phyloP scores from a whole-genome alignment of 306 rosid genomes.

The Prunus mira region DNA sequence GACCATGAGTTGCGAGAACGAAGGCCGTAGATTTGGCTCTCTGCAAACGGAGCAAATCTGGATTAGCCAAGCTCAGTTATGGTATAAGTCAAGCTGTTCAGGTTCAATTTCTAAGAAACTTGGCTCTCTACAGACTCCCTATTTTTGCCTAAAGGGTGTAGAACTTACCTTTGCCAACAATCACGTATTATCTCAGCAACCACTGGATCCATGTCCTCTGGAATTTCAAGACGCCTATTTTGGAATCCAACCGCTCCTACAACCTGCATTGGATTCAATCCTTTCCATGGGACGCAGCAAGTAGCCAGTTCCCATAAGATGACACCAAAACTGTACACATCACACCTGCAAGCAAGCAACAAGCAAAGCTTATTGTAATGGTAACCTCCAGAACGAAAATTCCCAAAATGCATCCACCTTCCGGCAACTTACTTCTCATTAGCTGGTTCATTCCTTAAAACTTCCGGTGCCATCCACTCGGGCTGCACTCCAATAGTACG shows the following conservation, averaged over 20 bases:
- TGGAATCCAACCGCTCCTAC: constrained; percentile 99
- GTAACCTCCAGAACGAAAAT: background rate
- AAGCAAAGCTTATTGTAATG: constrained; percentile 22
- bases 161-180: constrained; percentile 92
- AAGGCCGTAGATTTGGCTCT: constrained; percentile 91
- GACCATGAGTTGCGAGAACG: constrained; percentile 78
- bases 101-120: background rate
- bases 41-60: constrained; percentile 48
- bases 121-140: background rate
- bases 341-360: constrained; percentile 71
- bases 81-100: background rate
- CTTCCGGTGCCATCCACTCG: constrained; percentile 99
- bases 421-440: constrained; percentile 73
- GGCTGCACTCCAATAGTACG: constrained; percentile 60
- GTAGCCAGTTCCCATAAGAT: constrained; percentile 94
- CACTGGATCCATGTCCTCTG: constrained; percentile 70
- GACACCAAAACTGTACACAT: constrained; percentile 97
- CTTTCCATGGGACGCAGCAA: constrained; percentile 77
- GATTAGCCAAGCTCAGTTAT: background rate
- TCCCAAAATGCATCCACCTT: constrained; percentile 14
- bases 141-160: background rate
- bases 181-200: constrained; percentile 79
- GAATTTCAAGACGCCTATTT: constrained; percentile 91
- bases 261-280: constrained; percentile 99
- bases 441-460: constrained; percentile 90